Evolutionary conservation across 1,284 basidiomycete species (phyloP).

Genomic region (Ceratobasidium sp.): DNA sequence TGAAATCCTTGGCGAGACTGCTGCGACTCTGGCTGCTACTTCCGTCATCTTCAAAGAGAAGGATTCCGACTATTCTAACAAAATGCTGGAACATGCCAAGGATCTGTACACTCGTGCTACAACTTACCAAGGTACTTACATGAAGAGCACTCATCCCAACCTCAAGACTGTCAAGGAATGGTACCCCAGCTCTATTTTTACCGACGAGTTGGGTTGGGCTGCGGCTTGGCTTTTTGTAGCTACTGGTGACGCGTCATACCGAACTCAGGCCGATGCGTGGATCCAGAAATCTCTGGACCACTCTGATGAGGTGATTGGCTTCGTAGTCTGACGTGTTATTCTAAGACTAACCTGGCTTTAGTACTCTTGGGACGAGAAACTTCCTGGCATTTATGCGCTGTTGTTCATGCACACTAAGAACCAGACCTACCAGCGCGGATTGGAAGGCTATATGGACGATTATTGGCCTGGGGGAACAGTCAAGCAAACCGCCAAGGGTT

Average conservation of each 20-base stretch:
- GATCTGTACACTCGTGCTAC: conserved; percentile 48
- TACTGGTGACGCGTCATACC: conserved; percentile 46
- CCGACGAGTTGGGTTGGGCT: conserved; percentile 48
- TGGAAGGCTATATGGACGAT: conserved; percentile 43
- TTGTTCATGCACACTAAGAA: conserved; percentile 46
- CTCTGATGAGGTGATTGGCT: conserved; percentile 39
- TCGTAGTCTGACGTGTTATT: too few species aligned
- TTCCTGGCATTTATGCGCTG: conserved; percentile 44
- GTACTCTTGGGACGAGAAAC: conserved; percentile 50
- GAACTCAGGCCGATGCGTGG: conserved; percentile 37
- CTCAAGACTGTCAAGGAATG: conserved; percentile 48
- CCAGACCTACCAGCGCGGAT: conserved; percentile 43
- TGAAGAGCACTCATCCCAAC: conserved; percentile 49
- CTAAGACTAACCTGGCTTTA: conserved; percentile 5
- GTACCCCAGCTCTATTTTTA: conserved; percentile 48
- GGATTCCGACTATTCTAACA: conserved; percentile 44
- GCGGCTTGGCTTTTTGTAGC: conserved; percentile 48
- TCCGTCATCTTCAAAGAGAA: conserved; percentile 48
- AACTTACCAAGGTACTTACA: conserved; percentile 47
- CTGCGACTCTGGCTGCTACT: conserved; percentile 47
- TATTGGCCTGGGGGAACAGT: conserved; percentile 46
- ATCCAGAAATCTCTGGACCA: conserved; percentile 42
- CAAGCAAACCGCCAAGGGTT: conserved; percentile 49
- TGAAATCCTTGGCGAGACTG: conserved; percentile 48
- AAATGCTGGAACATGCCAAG: conserved; percentile 44